A percentile compares a stretch with the other conserved stretches of the same genome.
Conservation (phyloP, 2,329 filamentous ascomycete species). For the Penicillium sp. region DNA sequence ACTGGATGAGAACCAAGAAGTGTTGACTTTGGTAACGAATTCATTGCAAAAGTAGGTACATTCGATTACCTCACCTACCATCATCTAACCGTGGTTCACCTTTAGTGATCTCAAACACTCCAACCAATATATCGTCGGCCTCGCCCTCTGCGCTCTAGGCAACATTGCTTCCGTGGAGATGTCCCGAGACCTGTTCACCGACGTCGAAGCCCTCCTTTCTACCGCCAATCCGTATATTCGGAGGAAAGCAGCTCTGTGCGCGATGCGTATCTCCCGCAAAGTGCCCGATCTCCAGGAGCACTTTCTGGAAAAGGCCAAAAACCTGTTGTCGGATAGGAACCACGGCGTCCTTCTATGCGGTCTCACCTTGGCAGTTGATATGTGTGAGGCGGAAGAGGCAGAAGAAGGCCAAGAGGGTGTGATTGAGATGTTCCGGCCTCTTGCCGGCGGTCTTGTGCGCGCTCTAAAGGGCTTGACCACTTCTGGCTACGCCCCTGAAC, state of each 20-base stretch:
- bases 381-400: constrained; percentile 93
- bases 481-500: constrained; percentile 95
- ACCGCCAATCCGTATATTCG: constrained; percentile 98
- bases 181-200: constrained; percentile 94
- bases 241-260: constrained; percentile 95
- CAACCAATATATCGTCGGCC: constrained; percentile 97
- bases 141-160: constrained; percentile 92
- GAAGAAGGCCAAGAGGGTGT: constrained; percentile 89
- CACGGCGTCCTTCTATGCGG: constrained; percentile 94
- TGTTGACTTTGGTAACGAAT: constrained; percentile 95
- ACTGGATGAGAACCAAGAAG: constrained; percentile 97
- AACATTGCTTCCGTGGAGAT: constrained; percentile 99
- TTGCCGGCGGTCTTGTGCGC: constrained; percentile 84
- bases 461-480: constrained; percentile 90
- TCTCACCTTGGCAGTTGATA: constrained; percentile 83
- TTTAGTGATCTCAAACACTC: constrained; percentile 89
- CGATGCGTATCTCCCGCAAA: constrained; percentile 98
- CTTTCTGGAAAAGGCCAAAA: constrained; percentile 91
- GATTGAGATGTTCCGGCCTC: constrained; percentile 85
- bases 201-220: constrained; percentile 89
- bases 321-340: constrained; percentile 88
- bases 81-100: constrained; percentile 39
- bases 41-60: constrained; percentile 88
- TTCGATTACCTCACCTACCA: not conserved
- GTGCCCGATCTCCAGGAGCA: constrained; percentile 97